phyloP scores from a whole-genome alignment of 208 protist genomes.

The Wallacemonas collosoma region DNA sequence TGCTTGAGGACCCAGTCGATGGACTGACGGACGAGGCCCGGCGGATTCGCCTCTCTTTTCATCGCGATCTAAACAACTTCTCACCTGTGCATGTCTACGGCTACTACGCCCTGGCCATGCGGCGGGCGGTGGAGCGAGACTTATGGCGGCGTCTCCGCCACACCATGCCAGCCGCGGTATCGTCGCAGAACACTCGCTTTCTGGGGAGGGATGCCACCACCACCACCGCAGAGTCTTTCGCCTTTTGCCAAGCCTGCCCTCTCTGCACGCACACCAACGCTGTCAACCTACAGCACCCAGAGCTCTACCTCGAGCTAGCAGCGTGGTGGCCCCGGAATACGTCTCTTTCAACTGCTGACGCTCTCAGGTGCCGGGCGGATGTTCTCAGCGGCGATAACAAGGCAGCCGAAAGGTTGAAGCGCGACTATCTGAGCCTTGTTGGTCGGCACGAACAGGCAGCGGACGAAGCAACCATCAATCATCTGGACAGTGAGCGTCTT shows the following conservation, averaged over 20 bases:
- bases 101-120: conserved; percentile 28
- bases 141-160: conserved; percentile 8
- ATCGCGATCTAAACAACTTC: conserved; percentile 23
- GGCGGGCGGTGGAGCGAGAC: conserved; percentile 26
- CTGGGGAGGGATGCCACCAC: not conserved
- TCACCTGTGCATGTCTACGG: conserved; percentile 30
- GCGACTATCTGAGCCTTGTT: not conserved
- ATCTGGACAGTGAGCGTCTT: not conserved
- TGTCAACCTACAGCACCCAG: conserved; percentile 14
- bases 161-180: not conserved
- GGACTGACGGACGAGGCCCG: conserved; percentile 18
- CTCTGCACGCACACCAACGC: conserved; percentile 9
- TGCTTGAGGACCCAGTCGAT: conserved; percentile 23
- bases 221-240: not conserved
- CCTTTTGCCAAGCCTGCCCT: conserved; percentile 3
- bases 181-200: not conserved
- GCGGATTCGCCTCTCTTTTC: conserved; percentile 18
- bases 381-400: not conserved
- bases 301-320: not conserved
- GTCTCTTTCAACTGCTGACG: not conserved
- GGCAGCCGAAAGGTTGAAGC: not conserved
- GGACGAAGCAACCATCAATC: not conserved
- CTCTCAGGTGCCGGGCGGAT: not conserved
- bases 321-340: conserved; percentile 7
- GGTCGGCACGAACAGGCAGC: not conserved